These are phyloP conservation scores for Aspergillus cavernicola DNA, from an alignment of 495 filamentous ascomycete genomes.

Conservation along the genomic window DNA sequence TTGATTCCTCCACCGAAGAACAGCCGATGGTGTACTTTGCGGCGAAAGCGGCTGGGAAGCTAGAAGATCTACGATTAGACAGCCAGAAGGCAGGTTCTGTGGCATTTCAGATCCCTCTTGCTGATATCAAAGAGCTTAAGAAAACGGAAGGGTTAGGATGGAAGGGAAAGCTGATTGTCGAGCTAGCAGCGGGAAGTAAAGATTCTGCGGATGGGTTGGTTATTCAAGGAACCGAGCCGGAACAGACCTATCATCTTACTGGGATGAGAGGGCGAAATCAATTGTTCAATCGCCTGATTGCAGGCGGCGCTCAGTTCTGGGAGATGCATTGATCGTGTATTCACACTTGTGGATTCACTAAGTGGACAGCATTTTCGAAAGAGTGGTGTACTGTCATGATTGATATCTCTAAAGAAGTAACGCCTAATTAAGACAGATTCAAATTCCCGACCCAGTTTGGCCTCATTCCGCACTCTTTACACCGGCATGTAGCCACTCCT, in stretches of 20 bases:
- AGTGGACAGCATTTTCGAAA: no score
- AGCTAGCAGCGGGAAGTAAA: slow-evolving; percentile 64
- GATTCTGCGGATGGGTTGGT: slow-evolving; percentile 60
- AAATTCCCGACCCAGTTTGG: no score
- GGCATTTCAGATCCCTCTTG: slow-evolving; percentile 47
- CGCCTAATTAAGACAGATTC: no score
- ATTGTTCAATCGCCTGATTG: slow-evolving; percentile 78
- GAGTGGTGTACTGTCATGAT: no score
- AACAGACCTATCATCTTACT: slow-evolving; percentile 58
- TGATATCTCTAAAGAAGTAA: no score
- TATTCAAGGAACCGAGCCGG: slow-evolving; percentile 47
- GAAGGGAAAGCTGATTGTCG: slow-evolving; percentile 83
- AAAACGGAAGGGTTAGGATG: slow-evolving; percentile 83
- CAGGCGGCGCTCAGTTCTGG: slow-evolving; percentile 82
- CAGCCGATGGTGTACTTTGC: slow-evolving; percentile 37
- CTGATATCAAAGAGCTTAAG: slow-evolving; percentile 63
- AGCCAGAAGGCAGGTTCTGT: slow-evolving; percentile 42
- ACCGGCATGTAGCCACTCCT: no score
- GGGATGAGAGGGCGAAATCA: slow-evolving; percentile 72
- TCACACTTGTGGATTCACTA: no score
- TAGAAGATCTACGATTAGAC: slow-evolving; percentile 37
- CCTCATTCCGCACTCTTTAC: no score
- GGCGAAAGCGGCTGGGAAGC: slow-evolving; percentile 38
- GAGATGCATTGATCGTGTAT: slow-evolving; percentile 64
- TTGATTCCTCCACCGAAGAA: slow-evolving; percentile 52